Conservation (phyloP, 2,329 filamentous ascomycete species). For the Ophiostoma populinum region DNA sequence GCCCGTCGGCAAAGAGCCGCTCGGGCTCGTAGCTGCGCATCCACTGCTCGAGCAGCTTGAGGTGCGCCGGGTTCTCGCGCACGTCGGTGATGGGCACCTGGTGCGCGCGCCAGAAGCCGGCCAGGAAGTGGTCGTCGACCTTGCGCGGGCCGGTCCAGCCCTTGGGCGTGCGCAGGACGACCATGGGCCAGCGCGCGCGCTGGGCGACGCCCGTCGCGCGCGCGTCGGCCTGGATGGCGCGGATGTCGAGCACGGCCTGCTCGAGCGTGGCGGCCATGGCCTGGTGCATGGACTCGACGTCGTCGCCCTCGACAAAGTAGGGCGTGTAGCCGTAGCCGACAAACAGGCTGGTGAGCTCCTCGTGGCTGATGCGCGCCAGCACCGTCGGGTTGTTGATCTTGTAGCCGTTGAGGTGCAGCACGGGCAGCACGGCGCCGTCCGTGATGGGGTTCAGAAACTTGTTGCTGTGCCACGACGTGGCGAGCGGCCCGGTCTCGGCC, state of each 20-base stretch:
- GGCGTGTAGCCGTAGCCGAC: conserved; percentile 62
- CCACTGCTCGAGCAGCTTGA: conserved; percentile 57
- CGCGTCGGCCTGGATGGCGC: conserved; percentile 50
- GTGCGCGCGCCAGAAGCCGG: conserved; percentile 65
- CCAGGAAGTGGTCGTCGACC: conserved; percentile 50
- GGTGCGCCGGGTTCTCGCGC: conserved; percentile 42
- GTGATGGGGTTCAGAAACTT: conserved; percentile 69
- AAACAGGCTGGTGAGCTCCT: conserved; percentile 54
- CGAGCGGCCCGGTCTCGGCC: conserved; percentile 63
- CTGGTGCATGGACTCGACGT: conserved; percentile 60
- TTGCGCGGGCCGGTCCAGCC: conserved; percentile 65
- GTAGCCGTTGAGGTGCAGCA: conserved; percentile 68
- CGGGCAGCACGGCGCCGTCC: conserved; percentile 60
- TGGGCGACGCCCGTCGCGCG: conserved; percentile 52
- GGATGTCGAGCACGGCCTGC: conserved; percentile 53
- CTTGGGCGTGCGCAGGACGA: conserved; percentile 60
- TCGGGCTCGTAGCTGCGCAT: conserved; percentile 64
- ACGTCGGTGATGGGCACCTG: conserved; percentile 63
- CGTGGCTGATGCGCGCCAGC: conserved; percentile 54
- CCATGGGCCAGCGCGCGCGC: conserved; percentile 63
- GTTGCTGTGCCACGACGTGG: conserved; percentile 66
- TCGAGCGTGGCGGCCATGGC: conserved; percentile 66
- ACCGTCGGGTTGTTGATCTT: conserved; percentile 72
- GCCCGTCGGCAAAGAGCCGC: conserved; percentile 49
- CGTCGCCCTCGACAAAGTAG: conserved; percentile 64